Percentiles rank a stretch among this genome's conserved stretches.
Evolutionary conservation across 2,329 filamentous ascomycete genomes (phyloP).

Genomic region (Aspergillus floridensis): DNA sequence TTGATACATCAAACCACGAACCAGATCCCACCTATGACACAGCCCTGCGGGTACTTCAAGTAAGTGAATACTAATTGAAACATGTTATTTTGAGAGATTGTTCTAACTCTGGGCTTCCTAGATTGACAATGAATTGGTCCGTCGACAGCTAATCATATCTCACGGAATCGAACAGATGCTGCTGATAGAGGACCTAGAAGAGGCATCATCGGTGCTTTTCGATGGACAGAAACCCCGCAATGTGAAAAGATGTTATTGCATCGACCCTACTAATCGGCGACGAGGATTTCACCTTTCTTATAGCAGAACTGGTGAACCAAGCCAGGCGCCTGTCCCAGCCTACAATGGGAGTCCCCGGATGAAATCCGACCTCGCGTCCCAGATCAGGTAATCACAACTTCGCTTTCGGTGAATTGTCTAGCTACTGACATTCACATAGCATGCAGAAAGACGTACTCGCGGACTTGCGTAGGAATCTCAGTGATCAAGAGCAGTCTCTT

Average conservation of each 20-base stretch:
- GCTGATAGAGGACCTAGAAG: constrained; percentile 65
- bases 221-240: constrained; percentile 62
- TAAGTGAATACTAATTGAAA: constrained; percentile 25
- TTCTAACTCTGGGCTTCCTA: constrained; percentile 35
- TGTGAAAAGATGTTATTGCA: constrained; percentile 63
- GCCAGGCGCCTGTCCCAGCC: constrained; percentile 53
- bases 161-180: constrained; percentile 80
- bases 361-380: constrained; percentile 70
- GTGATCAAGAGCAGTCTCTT: constrained; percentile 51
- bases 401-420: not conserved
- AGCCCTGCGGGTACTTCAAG: constrained; percentile 70
- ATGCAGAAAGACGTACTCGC: constrained; percentile 49
- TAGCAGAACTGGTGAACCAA: constrained; percentile 49
- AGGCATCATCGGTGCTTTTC: constrained; percentile 70
- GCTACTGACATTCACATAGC: constrained; percentile 22
- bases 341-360: constrained; percentile 65
- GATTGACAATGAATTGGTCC: constrained; percentile 75
- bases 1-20: constrained; percentile 64
- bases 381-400: constrained; percentile 51
- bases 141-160: constrained; percentile 79
- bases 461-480: constrained; percentile 56
- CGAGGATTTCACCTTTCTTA: constrained; percentile 61
- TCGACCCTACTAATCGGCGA: constrained; percentile 64
- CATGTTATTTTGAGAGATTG: not conserved
- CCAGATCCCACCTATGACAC: constrained; percentile 73